Conservation (phyloP, 2,329 filamentous ascomycete species). For the Polytolypa hystricis region DNA sequence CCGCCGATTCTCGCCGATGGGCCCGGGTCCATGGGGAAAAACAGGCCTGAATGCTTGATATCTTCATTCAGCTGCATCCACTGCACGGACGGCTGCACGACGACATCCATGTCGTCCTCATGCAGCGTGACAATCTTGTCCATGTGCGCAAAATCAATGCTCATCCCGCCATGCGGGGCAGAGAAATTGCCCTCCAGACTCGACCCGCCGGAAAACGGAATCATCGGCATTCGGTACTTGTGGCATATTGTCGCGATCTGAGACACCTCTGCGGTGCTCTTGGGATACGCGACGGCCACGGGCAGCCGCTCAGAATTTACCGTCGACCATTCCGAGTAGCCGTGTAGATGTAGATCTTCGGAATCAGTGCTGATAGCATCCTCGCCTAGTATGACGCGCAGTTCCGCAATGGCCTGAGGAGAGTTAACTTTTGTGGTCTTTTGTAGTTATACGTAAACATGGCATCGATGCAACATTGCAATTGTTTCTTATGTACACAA, state of each 20-base stretch:
- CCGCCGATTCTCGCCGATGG: constrained; percentile 49
- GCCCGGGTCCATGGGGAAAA: constrained; percentile 84
- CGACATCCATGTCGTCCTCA: constrained; percentile 81
- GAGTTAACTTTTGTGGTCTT: no score
- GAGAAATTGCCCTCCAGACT: constrained; percentile 86
- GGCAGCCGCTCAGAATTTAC: constrained; percentile 54
- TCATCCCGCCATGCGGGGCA: constrained; percentile 74
- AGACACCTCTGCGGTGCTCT: constrained; percentile 53
- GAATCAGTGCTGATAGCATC: constrained; percentile 53
- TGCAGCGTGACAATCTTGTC: constrained; percentile 69
- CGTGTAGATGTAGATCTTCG: constrained; percentile 53
- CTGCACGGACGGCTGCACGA: constrained; percentile 82
- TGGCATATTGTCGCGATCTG: constrained; percentile 60
- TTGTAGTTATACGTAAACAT: background rate
- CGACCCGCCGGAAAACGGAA: constrained; percentile 76
- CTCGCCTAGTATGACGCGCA: constrained; percentile 42
- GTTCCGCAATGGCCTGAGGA: constrained; percentile 48
- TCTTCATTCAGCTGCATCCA: constrained; percentile 82
- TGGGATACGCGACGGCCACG: constrained; percentile 55
- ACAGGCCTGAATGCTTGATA: constrained; percentile 62
- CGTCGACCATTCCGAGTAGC: constrained; percentile 60
- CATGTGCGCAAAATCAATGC: constrained; percentile 84
- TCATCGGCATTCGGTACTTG: constrained; percentile 70
- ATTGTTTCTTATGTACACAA: background rate
- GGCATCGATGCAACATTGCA: background rate